Evolutionary conservation across 2,329 filamentous ascomycete genomes (phyloP).

Genomic region (Penicillium hesseltinei): DNA sequence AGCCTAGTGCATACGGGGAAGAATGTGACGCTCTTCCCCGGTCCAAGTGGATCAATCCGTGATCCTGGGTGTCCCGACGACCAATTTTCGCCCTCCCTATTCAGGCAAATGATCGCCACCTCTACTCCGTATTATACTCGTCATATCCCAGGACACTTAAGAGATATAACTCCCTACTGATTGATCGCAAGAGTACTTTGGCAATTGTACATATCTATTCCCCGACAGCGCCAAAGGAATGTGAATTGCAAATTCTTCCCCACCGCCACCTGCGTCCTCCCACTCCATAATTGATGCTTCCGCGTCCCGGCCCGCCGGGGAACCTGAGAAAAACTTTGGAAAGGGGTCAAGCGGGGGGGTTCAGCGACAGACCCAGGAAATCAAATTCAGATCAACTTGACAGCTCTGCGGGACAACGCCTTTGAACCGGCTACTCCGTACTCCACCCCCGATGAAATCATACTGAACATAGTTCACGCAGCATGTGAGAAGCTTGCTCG

Average conservation of each 20-base stretch:
- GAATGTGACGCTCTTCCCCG: slow-evolving; percentile 13
- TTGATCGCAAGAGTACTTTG: slow-evolving; percentile 5
- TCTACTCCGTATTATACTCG: not conserved
- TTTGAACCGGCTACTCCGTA: not conserved
- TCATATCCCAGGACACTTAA: not conserved
- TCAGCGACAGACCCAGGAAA: not conserved
- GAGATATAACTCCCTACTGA: not conserved
- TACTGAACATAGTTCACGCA: not conserved
- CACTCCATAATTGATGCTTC: slow-evolving; percentile 11
- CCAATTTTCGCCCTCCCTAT: not conserved
- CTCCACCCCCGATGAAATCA: not conserved
- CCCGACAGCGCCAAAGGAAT: not conserved
- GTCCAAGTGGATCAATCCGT: slow-evolving; percentile 15
- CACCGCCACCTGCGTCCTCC: not conserved
- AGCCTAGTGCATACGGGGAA: slow-evolving; percentile 3
- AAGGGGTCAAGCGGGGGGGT: not conserved
- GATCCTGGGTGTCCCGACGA: slow-evolving; percentile 7
- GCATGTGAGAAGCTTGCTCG: not conserved
- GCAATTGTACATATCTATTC: not conserved
- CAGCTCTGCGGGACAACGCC: slow-evolving; percentile 9
- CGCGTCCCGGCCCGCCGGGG: slow-evolving; percentile 13
- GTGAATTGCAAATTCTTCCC: not conserved
- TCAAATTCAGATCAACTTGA: slow-evolving; percentile 8
- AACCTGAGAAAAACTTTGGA: not conserved
- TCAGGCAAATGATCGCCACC: slow-evolving; percentile 2